Percentiles rank a stretch among this genome's conserved stretches.
These are phyloP conservation scores for Hansenula sp. DNA, from an alignment of 1,139 yeast species.

Conservation along the genomic window DNA sequence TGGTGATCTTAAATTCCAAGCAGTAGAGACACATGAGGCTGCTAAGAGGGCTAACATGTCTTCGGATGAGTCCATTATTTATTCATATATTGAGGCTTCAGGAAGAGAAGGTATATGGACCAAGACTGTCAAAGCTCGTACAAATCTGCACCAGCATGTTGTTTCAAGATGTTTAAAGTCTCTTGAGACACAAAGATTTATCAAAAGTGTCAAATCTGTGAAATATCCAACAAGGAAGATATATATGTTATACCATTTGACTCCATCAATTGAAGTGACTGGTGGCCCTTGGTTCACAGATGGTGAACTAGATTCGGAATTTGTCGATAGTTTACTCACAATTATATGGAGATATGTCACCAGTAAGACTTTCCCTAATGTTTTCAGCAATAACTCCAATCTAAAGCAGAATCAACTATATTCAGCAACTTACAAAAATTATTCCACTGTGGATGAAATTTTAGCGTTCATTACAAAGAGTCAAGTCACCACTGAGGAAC, in stretches of 20 bases:
- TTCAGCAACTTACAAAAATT: slow-evolving; percentile 55
- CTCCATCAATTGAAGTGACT: slow-evolving; percentile 92
- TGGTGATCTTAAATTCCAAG: slow-evolving; percentile 68
- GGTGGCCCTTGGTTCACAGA: slow-evolving; percentile 99
- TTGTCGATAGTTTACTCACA: slow-evolving; percentile 76
- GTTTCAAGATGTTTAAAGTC: slow-evolving; percentile 82
- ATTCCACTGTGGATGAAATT: slow-evolving; percentile 69
- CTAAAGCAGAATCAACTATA: slow-evolving; percentile 30
- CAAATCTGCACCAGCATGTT: slow-evolving; percentile 90
- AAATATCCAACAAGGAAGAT: slow-evolving; percentile 96
- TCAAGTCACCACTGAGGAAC: slow-evolving; percentile 79
- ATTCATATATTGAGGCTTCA: slow-evolving; percentile 85
- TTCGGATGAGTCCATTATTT: slow-evolving; percentile 88
- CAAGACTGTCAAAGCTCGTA: slow-evolving; percentile 83
- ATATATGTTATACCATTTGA: slow-evolving; percentile 89
- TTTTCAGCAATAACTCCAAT: slow-evolving; percentile 39
- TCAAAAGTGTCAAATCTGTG: slow-evolving; percentile 88
- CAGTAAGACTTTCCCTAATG: slow-evolving; percentile 69
- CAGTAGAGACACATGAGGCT: slow-evolving; percentile 65
- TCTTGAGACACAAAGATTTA: slow-evolving; percentile 77
- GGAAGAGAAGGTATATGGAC: slow-evolving; percentile 98
- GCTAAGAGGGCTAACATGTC: slow-evolving; percentile 69
- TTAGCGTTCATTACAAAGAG: slow-evolving; percentile 71
- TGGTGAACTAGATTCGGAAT: slow-evolving; percentile 89
- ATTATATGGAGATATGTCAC: slow-evolving; percentile 89